Evolutionary conservation across 2,329 filamentous ascomycete genomes (phyloP).

Genomic region (Knufia petricola): DNA sequence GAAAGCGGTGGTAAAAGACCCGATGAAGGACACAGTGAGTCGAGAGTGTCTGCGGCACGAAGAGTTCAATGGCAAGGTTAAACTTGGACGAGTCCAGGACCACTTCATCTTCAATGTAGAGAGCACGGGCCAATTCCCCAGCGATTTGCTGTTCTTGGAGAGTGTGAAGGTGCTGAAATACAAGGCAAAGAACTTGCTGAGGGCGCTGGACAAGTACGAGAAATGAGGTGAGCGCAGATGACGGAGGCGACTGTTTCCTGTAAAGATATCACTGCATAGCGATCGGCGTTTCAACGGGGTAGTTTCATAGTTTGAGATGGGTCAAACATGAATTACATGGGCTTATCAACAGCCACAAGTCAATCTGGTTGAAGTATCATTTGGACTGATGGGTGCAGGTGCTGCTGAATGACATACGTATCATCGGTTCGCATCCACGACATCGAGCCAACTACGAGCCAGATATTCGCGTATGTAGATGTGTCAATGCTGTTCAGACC

Average conservation of each 20-base stretch:
- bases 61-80: slow-evolving; percentile 93
- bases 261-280: not conserved
- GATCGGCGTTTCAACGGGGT: not conserved
- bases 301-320: no score
- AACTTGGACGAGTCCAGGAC: slow-evolving; percentile 77
- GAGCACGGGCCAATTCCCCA: slow-evolving; percentile 90
- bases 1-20: slow-evolving; percentile 77
- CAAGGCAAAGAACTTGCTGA: slow-evolving; percentile 55
- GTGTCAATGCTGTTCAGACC: no score
- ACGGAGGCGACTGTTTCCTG: not conserved
- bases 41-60: slow-evolving; percentile 83
- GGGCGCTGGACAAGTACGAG: slow-evolving; percentile 34
- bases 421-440: no score
- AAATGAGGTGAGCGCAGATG: slow-evolving; percentile 23
- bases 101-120: slow-evolving; percentile 97
- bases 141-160: slow-evolving; percentile 87
- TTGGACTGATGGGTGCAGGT: no score
- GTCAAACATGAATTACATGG: no score
- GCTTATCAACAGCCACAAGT: no score
- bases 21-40: slow-evolving; percentile 92
- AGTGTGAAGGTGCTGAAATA: slow-evolving; percentile 73
- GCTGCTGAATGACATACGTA: no score
- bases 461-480: no score
- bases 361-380: no score
- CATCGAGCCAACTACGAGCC: no score